Base-by-base conservation (phyloP, 2,329 filamentous ascomycete genomes). In the Aurifilum marmelostoma region DNA sequence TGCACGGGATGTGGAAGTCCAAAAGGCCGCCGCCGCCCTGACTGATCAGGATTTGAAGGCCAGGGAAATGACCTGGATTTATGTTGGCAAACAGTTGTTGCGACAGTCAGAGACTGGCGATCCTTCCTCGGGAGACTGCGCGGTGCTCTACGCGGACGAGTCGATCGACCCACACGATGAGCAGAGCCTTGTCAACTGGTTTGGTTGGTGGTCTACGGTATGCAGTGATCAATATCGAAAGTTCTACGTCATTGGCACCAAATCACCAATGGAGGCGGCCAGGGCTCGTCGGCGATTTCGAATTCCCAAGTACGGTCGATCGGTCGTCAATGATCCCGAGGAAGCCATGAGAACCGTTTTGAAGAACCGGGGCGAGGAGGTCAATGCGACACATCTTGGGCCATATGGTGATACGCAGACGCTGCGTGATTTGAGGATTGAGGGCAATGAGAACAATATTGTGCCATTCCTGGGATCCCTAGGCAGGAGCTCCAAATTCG, bases 181-280 rank as follows among this genome's bases (percentile, higher is more conserved):
- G 74, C 85, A 89, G 73, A 88, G 84, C 68, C 78, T 91, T 37
- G 82, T 90, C 12, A 87, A 89, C 71, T 89, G 86, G 84, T 90
- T 89, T 75, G 87, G 85, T 1, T 85, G 81, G 76, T 90, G 88
- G 88, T 80, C 86, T 0, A 78, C 81, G 41, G 70, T 76, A 67
- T 82, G 83, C 39, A 74, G 87, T 47, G 83, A 88, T 68, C 77
- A 78, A 54, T 87, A 83, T 73, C 83, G 87, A 41, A 84, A 82
- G 50, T 89, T 90, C 72, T 78, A 80, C 24, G 84, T 90, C 2
- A 67, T 90, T 5, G 88, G 87, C 3, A 86, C 86, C 0, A 71
- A 74, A 71, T 52, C 75, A 2, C 64, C 72, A 21, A 75, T 72
- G 14, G 75, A 72, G 1, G 67, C 69, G 3, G 2, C 21, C 32